Evolutionary conservation across 441 rosid species (phyloP).

Genomic region (Capsella rubella): DNA sequence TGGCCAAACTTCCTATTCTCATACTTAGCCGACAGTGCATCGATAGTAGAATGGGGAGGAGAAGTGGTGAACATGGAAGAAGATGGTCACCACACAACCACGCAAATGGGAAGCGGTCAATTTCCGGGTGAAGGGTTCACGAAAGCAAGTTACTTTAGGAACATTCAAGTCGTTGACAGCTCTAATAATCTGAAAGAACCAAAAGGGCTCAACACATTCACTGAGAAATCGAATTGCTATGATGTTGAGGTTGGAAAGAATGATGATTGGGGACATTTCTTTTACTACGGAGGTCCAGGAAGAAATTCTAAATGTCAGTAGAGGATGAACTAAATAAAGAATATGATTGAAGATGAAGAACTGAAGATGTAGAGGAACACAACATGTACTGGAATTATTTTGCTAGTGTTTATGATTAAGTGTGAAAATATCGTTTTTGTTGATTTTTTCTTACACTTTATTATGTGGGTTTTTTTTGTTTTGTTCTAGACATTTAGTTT

Average conservation of each 20-base stretch:
- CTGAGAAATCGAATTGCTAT: slow-evolving; percentile 70
- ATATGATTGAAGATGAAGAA: slow-evolving; percentile 15
- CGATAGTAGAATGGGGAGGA: slow-evolving; percentile 68
- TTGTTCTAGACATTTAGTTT: slow-evolving; percentile 11
- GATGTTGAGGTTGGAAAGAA: slow-evolving; percentile 55
- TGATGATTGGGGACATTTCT: slow-evolving; percentile 68
- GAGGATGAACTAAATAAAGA: slow-evolving; percentile 34
- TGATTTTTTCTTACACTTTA: slow-evolving; percentile 44
- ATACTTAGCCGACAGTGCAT: slow-evolving; percentile 58
- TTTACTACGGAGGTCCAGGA: slow-evolving; percentile 85
- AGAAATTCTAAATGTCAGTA: slow-evolving; percentile 70
- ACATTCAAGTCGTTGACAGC: slow-evolving; percentile 67
- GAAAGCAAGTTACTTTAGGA: slow-evolving; percentile 67
- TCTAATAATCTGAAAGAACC: slow-evolving; percentile 66
- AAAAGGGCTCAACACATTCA: slow-evolving; percentile 57
- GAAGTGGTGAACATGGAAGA: slow-evolving; percentile 64
- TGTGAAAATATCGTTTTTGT: slow-evolving; percentile 42
- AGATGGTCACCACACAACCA: slow-evolving; percentile 60
- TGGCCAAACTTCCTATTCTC: slow-evolving; percentile 67
- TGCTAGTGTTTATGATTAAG: slow-evolving; percentile 10
- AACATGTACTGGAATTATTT: slow-evolving; percentile 8
- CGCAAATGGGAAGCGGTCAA: slow-evolving; percentile 69
- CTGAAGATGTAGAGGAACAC: slow-evolving; percentile 39
- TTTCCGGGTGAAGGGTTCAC: slow-evolving; percentile 61
- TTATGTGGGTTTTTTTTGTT: not conserved